A percentile compares a stretch with the other conserved stretches of the same genome.
These are phyloP conservation scores for Fusarium oligoseptatum DNA, from an alignment of 2,329 filamentous ascomycete species.

Conservation along the genomic window DNA sequence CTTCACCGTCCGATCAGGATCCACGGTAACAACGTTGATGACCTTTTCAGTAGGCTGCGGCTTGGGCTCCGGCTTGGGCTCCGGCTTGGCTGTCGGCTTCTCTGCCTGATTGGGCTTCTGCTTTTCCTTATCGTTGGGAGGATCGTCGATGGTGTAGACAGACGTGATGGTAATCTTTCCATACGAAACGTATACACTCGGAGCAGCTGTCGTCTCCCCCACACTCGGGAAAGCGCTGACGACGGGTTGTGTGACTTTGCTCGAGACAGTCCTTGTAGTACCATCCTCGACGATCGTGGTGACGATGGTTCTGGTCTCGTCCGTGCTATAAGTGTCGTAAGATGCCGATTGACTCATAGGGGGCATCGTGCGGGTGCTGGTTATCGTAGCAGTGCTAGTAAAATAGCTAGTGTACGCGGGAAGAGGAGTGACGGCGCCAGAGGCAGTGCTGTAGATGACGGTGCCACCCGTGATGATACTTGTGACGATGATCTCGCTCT, in stretches of 20 bases:
- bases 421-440: not conserved
- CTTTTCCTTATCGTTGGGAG: not conserved
- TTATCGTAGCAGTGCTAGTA: constrained; percentile 15
- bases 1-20: constrained; percentile 40
- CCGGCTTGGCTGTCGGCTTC: not conserved
- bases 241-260: constrained; percentile 18
- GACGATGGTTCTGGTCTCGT: constrained; percentile 19
- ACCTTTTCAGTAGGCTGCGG: constrained; percentile 37
- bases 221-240: constrained; percentile 27
- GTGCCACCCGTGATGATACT: constrained; percentile 26
- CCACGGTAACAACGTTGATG: constrained; percentile 38
- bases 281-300: constrained; percentile 26
- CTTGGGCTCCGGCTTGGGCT: constrained; percentile 31
- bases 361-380: constrained; percentile 19
- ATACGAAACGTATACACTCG: constrained; percentile 43
- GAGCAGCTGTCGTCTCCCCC: constrained; percentile 40
- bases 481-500: constrained; percentile 11
- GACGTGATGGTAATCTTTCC: constrained; percentile 44
- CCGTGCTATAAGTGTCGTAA: constrained; percentile 12
- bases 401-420: not conserved
- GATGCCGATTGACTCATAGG: constrained; percentile 9
- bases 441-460: constrained; percentile 4
- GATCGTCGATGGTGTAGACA: constrained; percentile 28
- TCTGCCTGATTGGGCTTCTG: not conserved
- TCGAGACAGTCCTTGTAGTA: constrained; percentile 23